phyloP scores from a whole-genome alignment of 2,329 filamentous ascomycete species.

The Fusarium papillatum region DNA sequence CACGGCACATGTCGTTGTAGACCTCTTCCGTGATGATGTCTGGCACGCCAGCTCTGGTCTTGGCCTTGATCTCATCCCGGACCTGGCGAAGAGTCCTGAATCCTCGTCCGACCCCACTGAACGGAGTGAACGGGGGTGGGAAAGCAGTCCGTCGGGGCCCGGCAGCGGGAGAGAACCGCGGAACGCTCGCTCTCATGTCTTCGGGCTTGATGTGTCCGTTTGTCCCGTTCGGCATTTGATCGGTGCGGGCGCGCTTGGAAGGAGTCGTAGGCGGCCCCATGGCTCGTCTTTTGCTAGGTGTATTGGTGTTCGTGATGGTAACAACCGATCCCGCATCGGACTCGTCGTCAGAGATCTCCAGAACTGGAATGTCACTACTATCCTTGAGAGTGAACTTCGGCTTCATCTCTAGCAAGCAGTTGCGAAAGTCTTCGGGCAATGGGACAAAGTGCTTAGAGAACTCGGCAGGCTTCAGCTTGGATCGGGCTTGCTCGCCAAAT shows the following conservation, averaged over 20 bases:
- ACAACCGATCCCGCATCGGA: conserved; percentile 48
- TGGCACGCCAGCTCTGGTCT: conserved; percentile 69
- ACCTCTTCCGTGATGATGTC: conserved; percentile 71
- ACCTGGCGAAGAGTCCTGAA: conserved; percentile 65
- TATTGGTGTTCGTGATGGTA: conserved; percentile 33
- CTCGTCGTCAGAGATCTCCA: conserved; percentile 57
- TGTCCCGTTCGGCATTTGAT: conserved; percentile 22
- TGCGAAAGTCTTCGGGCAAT: conserved; percentile 65
- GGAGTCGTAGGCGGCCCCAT: conserved; percentile 48
- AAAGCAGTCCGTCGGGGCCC: conserved; percentile 30
- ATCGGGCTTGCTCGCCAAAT: conserved; percentile 67
- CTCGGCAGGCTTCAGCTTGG: conserved; percentile 60
- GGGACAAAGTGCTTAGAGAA: conserved; percentile 61
- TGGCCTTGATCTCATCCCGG: conserved; percentile 65
- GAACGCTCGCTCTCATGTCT: conserved; percentile 48
- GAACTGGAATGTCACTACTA: conserved; percentile 48
- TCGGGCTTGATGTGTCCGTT: conserved; percentile 53
- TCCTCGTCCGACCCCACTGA: conserved; percentile 52
- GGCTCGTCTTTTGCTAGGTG: conserved; percentile 47
- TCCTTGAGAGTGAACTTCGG: conserved; percentile 60
- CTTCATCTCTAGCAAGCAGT: conserved; percentile 60
- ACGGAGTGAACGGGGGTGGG: conserved; percentile 55
- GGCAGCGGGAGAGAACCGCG: conserved; percentile 19
- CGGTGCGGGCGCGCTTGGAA: conserved; percentile 49
- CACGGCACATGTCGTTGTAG: conserved; percentile 68